A percentile compares a stretch with the other conserved stretches of the same genome.
Evolutionary conservation across 805 yeast species (phyloP).

Genomic region (Cyberlindnera galapagoensis): DNA sequence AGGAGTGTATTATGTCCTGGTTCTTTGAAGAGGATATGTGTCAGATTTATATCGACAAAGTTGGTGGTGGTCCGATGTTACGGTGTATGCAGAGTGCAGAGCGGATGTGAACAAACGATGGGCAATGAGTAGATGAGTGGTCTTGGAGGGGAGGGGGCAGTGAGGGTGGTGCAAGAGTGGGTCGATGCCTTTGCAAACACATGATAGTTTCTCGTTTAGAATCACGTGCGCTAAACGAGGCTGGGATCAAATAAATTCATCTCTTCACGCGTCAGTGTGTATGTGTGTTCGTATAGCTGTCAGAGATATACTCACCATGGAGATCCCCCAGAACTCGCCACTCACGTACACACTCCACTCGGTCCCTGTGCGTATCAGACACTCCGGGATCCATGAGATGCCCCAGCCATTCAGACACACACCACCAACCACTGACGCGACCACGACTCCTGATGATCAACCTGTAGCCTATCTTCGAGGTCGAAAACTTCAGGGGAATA

Average conservation of each 20-base stretch:
- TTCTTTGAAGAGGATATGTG: background rate
- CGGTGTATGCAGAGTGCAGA: no score
- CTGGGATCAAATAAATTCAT: background rate
- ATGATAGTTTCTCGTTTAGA: no score
- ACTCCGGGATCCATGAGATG: constrained; percentile 12
- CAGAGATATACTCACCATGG: background rate
- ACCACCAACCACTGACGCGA: constrained; percentile 1
- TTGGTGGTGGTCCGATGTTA: no score
- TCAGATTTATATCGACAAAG: no score
- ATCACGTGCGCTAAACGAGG: no score
- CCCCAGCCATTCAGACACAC: constrained; percentile 3
- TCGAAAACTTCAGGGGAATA: constrained; percentile 22
- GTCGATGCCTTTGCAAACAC: no score
- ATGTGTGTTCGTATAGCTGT: background rate
- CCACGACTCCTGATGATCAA: no score
- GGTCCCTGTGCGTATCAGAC: constrained; percentile 14
- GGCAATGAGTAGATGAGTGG: no score
- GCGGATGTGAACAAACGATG: no score
- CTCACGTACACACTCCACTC: constrained; percentile 9
- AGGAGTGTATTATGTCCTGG: background rate
- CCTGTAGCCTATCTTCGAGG: constrained; percentile 34
- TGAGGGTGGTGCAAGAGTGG: background rate
- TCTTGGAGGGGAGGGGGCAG: no score
- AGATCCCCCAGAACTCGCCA: background rate
- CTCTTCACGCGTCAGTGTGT: background rate